These are phyloP conservation scores for Gracilaria domingensis DNA, from an alignment of 23 red algal species.

Conservation along the genomic window DNA sequence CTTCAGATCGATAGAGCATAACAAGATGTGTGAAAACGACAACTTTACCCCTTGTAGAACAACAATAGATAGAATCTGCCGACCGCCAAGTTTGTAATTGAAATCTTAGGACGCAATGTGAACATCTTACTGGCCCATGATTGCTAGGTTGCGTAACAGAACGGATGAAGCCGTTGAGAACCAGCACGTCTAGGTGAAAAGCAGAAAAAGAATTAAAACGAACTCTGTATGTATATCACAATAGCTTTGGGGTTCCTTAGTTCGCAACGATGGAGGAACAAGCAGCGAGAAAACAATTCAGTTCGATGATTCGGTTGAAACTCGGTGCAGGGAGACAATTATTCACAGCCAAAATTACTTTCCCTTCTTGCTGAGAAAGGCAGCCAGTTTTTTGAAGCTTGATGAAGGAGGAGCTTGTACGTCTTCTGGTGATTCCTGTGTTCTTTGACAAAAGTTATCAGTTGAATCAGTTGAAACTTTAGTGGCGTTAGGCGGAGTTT, in stretches of 20 bases:
- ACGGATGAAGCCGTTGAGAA: no score
- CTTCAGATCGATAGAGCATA: no score
- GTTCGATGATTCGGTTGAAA: background rate
- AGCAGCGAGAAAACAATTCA: background rate
- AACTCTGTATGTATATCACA: background rate
- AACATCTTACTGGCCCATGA: no score
- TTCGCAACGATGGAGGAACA: background rate
- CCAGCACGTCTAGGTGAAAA: no score
- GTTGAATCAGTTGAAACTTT: background rate
- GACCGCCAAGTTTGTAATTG: no score
- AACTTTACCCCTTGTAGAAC: no score
- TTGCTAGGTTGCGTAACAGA: no score
- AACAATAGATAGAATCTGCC: no score
- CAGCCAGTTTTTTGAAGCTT: conserved; percentile 18
- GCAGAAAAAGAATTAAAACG: no score
- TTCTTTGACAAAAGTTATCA: background rate
- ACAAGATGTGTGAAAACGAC: no score
- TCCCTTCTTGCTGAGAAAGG: conserved; percentile 25
- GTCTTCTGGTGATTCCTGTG: background rate
- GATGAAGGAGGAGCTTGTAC: background rate
- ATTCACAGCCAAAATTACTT: background rate
- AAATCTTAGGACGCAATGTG: no score
- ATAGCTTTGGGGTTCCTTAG: background rate
- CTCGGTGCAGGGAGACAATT: background rate
- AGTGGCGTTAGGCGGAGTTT: background rate